Evolutionary conservation across 306 rosid genomes (phyloP), one percentile per base, ranked within the genome.

Genomic region (Nissolia schottii): DNA sequence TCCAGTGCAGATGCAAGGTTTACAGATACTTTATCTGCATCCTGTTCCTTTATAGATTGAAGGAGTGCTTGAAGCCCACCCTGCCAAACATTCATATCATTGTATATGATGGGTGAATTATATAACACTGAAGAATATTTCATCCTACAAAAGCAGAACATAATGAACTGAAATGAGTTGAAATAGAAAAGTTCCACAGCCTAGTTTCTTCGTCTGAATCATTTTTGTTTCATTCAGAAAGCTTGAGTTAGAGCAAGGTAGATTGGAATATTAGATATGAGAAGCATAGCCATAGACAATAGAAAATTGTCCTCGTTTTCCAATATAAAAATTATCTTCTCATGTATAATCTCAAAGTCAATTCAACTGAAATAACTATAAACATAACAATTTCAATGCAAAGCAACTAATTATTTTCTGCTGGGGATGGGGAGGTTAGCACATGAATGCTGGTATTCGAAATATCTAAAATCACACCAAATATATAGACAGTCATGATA

Each of bases 51-150:
- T 50, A 93, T 89, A 67, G 83, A 74, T 64, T 75, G 84, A 56
- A 91, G 85, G 63, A 91, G 97, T 65, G 82, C 80, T 89, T 86
- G 88, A 80, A 93, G 87, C 24, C 96, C 91, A 61, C 87, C 93
- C 97, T 91, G 85, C 45, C 35, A 57, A 84, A 83, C 53, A 66
- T 71, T 29, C 40, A 63, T 25, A 68, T 50, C 55, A 41, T 71
- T 77, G 41, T 54, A 28, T 69, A 29, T 31, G 38, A 48, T 76
- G 56, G 2, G 8, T 29, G 59, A 66, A 53, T 58, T 48, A 77
- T 9, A 49, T 19, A 69, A 48, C 55, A 71, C 32, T 14, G 6
- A 68, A 14, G 45, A 28, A 43, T 6, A 60, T 37, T 59, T 46
- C 51, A 9, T 48, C 66, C 29, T 2, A 16, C 10, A 68, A 19